Percentiles rank a stretch among this genome's conserved stretches.
Conservation (phyloP, 768 basidiomycete genomes). For the Cantharellus cinnabarinus region DNA sequence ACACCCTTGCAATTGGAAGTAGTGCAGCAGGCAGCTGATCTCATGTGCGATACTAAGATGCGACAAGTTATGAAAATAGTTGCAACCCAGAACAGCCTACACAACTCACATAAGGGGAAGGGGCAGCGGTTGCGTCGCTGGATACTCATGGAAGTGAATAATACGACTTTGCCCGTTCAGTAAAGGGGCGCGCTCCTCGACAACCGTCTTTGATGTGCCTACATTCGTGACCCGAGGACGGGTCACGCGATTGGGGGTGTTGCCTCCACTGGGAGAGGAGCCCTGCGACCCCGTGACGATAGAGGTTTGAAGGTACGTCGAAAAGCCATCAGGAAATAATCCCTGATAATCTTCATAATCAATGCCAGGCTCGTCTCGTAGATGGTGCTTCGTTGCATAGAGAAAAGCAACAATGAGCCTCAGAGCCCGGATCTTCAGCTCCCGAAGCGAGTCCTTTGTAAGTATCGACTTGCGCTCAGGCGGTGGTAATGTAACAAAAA, state of each 20-base stretch:
- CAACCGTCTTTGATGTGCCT: background rate
- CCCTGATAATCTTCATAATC: slow-evolving; percentile 45
- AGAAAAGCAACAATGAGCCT: slow-evolving; percentile 51
- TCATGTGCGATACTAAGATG: slow-evolving; percentile 58
- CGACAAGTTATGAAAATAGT: background rate
- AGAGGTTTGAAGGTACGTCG: slow-evolving; percentile 14
- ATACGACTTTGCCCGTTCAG: slow-evolving; percentile 33
- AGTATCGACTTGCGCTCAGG: background rate
- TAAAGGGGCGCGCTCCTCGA: slow-evolving; percentile 32
- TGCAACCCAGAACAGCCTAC: slow-evolving; percentile 23
- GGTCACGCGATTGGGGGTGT: background rate
- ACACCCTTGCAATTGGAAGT: slow-evolving; percentile 58
- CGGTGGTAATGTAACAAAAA: slow-evolving; percentile 44
- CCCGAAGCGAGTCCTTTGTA: slow-evolving; percentile 8
- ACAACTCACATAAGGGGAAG: slow-evolving; percentile 51
- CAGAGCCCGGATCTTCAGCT: slow-evolving; percentile 44
- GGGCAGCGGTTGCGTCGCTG: slow-evolving; percentile 45
- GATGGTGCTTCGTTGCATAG: slow-evolving; percentile 54
- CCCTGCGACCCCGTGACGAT: background rate
- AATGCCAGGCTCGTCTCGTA: slow-evolving; percentile 34
- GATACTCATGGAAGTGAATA: slow-evolving; percentile 39
- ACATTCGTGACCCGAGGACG: background rate
- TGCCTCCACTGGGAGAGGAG: no score
- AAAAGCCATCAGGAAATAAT: slow-evolving; percentile 43
- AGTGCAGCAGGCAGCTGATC: slow-evolving; percentile 44